phyloP scores from a whole-genome alignment of 352 stramenopile genomes.

The Phytopythium kandeliae region DNA sequence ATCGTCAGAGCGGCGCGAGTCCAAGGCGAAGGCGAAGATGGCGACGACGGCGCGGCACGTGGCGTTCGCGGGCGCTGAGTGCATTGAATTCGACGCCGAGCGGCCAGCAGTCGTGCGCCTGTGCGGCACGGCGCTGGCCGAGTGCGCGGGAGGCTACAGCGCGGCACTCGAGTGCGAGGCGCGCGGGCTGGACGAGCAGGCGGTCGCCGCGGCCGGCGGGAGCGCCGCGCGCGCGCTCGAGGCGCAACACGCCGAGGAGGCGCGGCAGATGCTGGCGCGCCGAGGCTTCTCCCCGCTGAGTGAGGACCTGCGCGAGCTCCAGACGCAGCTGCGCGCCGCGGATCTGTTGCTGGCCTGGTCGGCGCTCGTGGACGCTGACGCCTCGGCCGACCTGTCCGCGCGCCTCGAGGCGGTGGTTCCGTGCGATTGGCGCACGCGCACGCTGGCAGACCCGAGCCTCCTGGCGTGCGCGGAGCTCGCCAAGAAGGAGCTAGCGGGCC shows the following conservation, averaged over 20 bases:
- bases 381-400: neutral
- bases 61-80: constrained; percentile 42
- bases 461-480: constrained; percentile 23
- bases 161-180: constrained; percentile 40
- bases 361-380: constrained; percentile 7
- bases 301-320: constrained; percentile 19
- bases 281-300: constrained; percentile 33
- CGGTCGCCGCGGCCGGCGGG: constrained; percentile 1
- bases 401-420: constrained; percentile 1
- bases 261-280: constrained; percentile 18
- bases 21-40: no score
- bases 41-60: constrained; percentile 16
- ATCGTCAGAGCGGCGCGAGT: no score
- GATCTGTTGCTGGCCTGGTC: constrained; percentile 37
- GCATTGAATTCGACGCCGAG: constrained; percentile 55
- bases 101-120: constrained; percentile 35
- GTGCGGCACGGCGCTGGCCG: constrained; percentile 9
- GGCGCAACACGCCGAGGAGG: constrained; percentile 27
- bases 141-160: neutral
- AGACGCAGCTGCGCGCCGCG: constrained; percentile 30
- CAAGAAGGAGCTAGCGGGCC: constrained; percentile 34
- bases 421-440: neutral
- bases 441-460: constrained; percentile 12
- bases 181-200: constrained; percentile 16
- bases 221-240: constrained; percentile 11